Conservation (phyloP, 805 yeast species). For the Kazachstania martiniae region DNA sequence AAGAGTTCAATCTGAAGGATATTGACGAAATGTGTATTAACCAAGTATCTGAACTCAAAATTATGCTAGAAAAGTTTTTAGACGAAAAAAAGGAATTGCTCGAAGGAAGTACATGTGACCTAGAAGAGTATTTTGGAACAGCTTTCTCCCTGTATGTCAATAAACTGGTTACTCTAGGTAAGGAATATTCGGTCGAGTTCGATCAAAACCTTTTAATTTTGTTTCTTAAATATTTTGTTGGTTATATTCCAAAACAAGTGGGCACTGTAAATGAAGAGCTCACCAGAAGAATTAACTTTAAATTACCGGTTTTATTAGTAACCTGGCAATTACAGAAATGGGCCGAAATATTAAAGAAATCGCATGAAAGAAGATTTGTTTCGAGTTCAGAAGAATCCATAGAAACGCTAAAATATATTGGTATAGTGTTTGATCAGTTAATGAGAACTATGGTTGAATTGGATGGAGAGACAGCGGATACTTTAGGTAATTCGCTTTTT, state of each 20-base stretch:
- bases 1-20: constrained; percentile 11
- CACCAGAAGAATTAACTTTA: constrained; percentile 14
- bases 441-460: constrained; percentile 5
- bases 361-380: neutral
- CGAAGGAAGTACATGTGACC: constrained; percentile 3
- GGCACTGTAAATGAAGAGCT: constrained; percentile 7
- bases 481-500: constrained; percentile 1
- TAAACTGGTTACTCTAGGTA: constrained; percentile 21
- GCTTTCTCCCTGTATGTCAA: constrained; percentile 19
- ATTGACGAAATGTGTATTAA: constrained; percentile 19
- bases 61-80: constrained; percentile 18
- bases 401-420: constrained; percentile 6
- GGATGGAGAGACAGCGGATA: constrained; percentile 1
- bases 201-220: constrained; percentile 10
- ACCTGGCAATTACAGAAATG: constrained; percentile 25
- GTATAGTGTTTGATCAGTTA: constrained; percentile 10
- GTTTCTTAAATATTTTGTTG: constrained; percentile 11
- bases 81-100: constrained; percentile 9
- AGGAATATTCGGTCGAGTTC: constrained; percentile 18
- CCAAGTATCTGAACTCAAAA: constrained; percentile 11
- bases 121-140: constrained; percentile 7
- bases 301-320: constrained; percentile 15
- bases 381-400: neutral
- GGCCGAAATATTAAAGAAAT: constrained; percentile 14
- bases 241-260: constrained; percentile 7